Base-by-base conservation (phyloP, 805 yeast species). In the Candida patagonica region DNA sequence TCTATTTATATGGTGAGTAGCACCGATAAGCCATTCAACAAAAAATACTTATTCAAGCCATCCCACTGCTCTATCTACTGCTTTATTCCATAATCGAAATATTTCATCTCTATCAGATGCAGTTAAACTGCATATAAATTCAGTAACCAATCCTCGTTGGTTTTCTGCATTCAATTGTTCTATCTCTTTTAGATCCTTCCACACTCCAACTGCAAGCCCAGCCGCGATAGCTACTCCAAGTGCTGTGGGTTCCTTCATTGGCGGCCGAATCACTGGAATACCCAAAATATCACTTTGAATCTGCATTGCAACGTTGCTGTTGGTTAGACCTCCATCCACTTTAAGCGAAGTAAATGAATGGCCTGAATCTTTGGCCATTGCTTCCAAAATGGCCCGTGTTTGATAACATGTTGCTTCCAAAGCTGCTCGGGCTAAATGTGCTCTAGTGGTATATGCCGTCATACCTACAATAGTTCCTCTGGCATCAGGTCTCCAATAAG, bases 201-300 rank as follows among this genome's bases (percentile, higher is more conserved):
- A 88, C 35, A 86, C 60, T 32, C 67, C 63, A 42, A 83, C 71
- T 10, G 76, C 76, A 53, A 87, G 65, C 9, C 96, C 95, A 2
- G 97, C 95, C 22, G 96, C 96, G 49, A 89, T 82, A 4, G 96
- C 96, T 6, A 95, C 95, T 22, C 97, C 97, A 46, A 88, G 70
- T 0, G 96, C 96, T 4, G 96, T 88, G 57, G 95, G 86, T 62
- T 88, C 97, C 26, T 85, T 67, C 59, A 80, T 82, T 24, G 76
- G 72, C 1, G 96, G 87, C 52, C 96, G 71, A 50, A 75, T 73
- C 31, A 88, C 89, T 21, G 78, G 76, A 1, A 92, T 89, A 2
- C 96, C 96, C 50, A 86, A 68, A 46, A 88, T 79, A 59, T 88
- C 94, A 6, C 95, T 82, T 63, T 88, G 96, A 47, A 88, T 85